phyloP scores from a whole-genome alignment of 495 filamentous ascomycete species.

The Penicillium antarcticum region DNA sequence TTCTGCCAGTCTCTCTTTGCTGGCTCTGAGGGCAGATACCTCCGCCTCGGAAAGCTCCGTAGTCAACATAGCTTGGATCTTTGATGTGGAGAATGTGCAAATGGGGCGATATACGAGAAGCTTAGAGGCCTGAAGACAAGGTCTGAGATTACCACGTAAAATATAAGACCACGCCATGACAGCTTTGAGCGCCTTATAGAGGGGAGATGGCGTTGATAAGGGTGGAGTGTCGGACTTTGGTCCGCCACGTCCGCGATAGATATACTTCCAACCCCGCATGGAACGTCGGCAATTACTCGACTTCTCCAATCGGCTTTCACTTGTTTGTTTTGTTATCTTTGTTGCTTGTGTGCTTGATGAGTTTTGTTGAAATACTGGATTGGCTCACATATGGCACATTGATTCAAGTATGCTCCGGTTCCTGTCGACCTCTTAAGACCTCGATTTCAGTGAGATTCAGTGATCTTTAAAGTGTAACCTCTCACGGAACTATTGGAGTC shows the following conservation, averaged over 20 bases:
- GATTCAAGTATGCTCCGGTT: too few relatives aligned
- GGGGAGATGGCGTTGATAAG: constrained; percentile 1
- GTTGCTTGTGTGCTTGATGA: too few relatives aligned
- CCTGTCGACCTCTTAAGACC: too few relatives aligned
- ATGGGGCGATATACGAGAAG: neutral
- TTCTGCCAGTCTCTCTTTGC: constrained; percentile 56
- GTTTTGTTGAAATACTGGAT: too few relatives aligned
- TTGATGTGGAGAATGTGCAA: constrained; percentile 24
- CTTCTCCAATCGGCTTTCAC: too few relatives aligned
- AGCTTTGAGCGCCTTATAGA: neutral
- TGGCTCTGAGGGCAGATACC: constrained; percentile 49
- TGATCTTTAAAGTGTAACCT: too few relatives aligned
- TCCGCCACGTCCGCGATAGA: neutral
- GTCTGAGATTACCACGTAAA: neutral
- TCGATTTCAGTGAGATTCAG: too few relatives aligned
- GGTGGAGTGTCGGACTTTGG: constrained; percentile 3
- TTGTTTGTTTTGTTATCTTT: too few relatives aligned
- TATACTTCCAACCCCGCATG: constrained; percentile 1
- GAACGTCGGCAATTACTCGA: neutral
- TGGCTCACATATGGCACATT: too few relatives aligned
- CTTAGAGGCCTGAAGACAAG: neutral
- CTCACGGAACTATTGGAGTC: too few relatives aligned
- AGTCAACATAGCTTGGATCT: constrained; percentile 33
- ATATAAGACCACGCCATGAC: neutral
- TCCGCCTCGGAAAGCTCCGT: constrained; percentile 39